A percentile compares a stretch with the other conserved stretches of the same genome.
These are phyloP conservation scores for Beauveria asiatica DNA, from an alignment of 2,329 filamentous ascomycete genomes.

Conservation along the genomic window DNA sequence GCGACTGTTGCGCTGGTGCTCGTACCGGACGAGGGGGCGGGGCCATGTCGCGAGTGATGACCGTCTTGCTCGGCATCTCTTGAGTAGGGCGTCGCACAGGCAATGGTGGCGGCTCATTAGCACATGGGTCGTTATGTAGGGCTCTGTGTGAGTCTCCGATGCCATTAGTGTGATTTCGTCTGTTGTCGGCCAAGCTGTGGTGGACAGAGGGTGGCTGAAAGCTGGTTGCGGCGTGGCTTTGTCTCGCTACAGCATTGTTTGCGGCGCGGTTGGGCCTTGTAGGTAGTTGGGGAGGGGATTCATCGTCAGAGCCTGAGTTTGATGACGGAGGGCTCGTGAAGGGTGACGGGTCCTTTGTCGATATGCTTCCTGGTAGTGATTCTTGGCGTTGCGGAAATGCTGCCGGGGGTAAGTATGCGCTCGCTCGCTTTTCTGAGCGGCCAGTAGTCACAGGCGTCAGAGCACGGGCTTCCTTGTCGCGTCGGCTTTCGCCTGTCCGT, in stretches of 20 bases:
- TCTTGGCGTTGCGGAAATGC: constrained; percentile 42
- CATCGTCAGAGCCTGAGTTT: constrained; percentile 52
- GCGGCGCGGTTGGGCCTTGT: constrained; percentile 39
- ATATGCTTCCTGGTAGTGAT: constrained; percentile 13
- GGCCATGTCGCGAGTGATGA: not conserved
- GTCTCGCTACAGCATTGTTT: constrained; percentile 16
- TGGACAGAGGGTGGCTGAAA: constrained; percentile 49
- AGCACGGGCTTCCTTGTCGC: constrained; percentile 34
- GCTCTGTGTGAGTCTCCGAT: constrained; percentile 30
- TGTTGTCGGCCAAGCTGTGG: constrained; percentile 33
- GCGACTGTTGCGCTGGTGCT: constrained; percentile 13
- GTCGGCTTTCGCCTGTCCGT: constrained; percentile 49
- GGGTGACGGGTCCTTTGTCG: constrained; percentile 53
- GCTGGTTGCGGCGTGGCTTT: constrained; percentile 16
- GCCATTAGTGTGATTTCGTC: constrained; percentile 37
- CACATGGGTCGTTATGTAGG: constrained; percentile 30
- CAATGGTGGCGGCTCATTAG: constrained; percentile 38
- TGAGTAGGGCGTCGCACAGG: constrained; percentile 38
- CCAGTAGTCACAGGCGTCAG: constrained; percentile 1
- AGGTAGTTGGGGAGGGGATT: constrained; percentile 41
- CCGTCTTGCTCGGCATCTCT: constrained; percentile 12
- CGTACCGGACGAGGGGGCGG: constrained; percentile 33
- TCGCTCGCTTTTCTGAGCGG: constrained; percentile 18
- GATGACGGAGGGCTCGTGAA: constrained; percentile 74
- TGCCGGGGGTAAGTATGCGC: constrained; percentile 11